Conservation (phyloP, 108 stramenopile genomes). For the Bacterosira constricta region DNA sequence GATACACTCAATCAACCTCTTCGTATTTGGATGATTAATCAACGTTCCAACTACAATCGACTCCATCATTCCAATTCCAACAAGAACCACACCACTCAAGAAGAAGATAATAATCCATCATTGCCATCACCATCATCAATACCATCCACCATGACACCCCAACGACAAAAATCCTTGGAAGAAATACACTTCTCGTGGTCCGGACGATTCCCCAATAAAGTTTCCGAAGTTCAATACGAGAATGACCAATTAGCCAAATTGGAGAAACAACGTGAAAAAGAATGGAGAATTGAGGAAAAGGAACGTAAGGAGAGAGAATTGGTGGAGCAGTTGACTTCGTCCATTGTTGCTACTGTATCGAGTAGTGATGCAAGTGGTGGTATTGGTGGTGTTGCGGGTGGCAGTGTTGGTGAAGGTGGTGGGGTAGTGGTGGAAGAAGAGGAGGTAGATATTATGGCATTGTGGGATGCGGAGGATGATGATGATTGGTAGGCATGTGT, state of each 20-base stretch:
- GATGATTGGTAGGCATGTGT: slow-evolving; percentile 36
- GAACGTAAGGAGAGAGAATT: slow-evolving; percentile 26
- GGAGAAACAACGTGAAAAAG: slow-evolving; percentile 21
- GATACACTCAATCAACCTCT: slow-evolving; percentile 36
- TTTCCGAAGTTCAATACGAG: slow-evolving; percentile 38
- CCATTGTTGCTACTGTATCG: slow-evolving; percentile 2
- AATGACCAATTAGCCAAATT: slow-evolving; percentile 8
- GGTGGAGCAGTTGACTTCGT: slow-evolving; percentile 18
- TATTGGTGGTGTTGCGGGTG: too few relatives aligned
- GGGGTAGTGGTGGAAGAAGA: background rate
- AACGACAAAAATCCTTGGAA: slow-evolving; percentile 38
- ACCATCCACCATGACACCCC: slow-evolving; percentile 41
- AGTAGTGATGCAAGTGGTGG: too few relatives aligned
- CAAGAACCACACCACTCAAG: background rate
- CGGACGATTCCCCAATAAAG: slow-evolving; percentile 31
- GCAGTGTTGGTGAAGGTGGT: too few relatives aligned
- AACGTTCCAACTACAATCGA: slow-evolving; percentile 45
- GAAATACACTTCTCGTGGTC: slow-evolving; percentile 48
- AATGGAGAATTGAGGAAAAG: slow-evolving; percentile 1
- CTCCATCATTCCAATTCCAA: slow-evolving; percentile 10
- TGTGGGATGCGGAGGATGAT: slow-evolving; percentile 45
- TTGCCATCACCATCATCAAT: slow-evolving; percentile 6
- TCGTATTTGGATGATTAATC: slow-evolving; percentile 49
- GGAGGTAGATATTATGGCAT: slow-evolving; percentile 39
- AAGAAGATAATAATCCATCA: background rate